A percentile compares a stretch with the other conserved stretches of the same genome.
Conservation (phyloP, 2,329 filamentous ascomycete species). For the Beauveria caledonica region DNA sequence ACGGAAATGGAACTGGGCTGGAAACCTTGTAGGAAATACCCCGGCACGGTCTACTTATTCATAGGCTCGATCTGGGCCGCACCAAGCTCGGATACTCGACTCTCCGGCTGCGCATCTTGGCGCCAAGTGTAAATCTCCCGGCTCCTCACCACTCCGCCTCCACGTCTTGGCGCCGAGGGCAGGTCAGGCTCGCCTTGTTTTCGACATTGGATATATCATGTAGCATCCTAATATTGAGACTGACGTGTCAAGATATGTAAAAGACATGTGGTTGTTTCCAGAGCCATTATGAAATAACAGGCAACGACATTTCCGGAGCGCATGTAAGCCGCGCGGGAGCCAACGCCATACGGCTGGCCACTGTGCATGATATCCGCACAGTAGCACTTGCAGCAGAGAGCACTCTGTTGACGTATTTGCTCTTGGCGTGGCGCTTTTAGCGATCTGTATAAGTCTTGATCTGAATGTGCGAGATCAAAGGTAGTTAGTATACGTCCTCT, state of each 20-base stretch:
- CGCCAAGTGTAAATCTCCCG: not conserved
- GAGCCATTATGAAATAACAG: not conserved
- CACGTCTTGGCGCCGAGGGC: not conserved
- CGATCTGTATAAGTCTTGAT: not conserved
- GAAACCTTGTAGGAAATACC: not conserved
- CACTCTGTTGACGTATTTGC: not conserved
- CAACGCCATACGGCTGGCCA: no score
- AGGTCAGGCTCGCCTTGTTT: not conserved
- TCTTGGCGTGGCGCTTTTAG: not conserved
- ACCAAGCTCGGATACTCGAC: not conserved
- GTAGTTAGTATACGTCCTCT: not conserved
- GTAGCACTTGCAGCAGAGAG: not conserved
- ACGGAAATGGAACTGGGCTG: not conserved
- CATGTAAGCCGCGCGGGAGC: not conserved
- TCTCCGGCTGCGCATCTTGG: not conserved
- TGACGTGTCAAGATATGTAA: not conserved
- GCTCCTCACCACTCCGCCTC: not conserved
- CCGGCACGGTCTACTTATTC: no score
- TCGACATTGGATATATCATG: no score
- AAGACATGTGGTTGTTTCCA: not conserved
- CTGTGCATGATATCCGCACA: not conserved
- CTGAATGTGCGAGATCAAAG: not conserved
- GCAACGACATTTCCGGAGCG: not conserved
- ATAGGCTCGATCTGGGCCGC: not conserved
- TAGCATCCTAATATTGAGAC: not conserved